Evolutionary conservation across 495 filamentous ascomycete genomes (phyloP), one percentile per base, ranked within the genome.

Genomic region (Poronia punctata): DNA sequence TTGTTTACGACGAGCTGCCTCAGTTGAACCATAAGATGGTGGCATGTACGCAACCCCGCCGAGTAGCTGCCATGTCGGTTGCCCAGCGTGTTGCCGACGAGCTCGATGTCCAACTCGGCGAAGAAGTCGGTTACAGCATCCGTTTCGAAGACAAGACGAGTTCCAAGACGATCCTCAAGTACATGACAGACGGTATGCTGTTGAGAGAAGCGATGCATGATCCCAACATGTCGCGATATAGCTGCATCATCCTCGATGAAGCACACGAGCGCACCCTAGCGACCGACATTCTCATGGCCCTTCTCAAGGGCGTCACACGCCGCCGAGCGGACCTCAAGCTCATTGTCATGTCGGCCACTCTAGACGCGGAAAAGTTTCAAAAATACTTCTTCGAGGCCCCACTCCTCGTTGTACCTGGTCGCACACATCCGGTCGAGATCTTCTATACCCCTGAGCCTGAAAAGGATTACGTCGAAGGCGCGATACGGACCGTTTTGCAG

Each of bases 171-270:
- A 75, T 96, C 26, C 68, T 99, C 34, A 99, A 97, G 69, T 99
- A 99, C 69, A 97, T 99, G 93, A 99, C 93, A 20, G 93, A 99
- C 60, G 93, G 93, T 79, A 97, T 97, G 92, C 78, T 99, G 50
- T 69, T 97, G 57, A 74, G 93, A 48, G 93, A 99, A 68, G 88
- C 93, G 22, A 99, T 99, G 93, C 80, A 94, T 66, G 93, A 99
- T 61, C 82, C 88, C 64, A 73, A 90, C 49, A 72, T 99, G 50
- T 76, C 76, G 14, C 82, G 89, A 8, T 99, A 99, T 67, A 90
- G 88, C 71, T 92, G 85, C 47, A 96, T 99, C 57, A 99, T 99
- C 57, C 80, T 99, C 43, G 93, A 99, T 61, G 90, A 97, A 65
- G 90, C 90, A 34, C 90, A 97, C 76, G 90, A 97, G 67, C 78